Evolutionary conservation across 768 basidiomycete species (phyloP).

Genomic region (Postia placenta): DNA sequence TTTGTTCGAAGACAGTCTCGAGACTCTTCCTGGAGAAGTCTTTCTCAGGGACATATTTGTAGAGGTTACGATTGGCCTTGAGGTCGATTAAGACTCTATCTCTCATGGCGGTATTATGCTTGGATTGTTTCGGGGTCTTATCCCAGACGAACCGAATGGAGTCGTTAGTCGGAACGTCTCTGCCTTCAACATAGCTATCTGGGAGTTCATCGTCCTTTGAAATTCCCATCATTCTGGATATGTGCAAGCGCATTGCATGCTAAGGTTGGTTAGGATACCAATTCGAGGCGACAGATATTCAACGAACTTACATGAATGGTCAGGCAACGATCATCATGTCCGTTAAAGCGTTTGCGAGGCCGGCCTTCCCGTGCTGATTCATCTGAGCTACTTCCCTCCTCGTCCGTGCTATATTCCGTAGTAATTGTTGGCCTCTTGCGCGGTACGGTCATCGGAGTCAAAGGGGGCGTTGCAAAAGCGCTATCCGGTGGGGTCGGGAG

Average conservation of each 20-base stretch:
- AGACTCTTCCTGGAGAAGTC: constrained; percentile 60
- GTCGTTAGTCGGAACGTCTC: constrained; percentile 35
- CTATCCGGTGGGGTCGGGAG: too few relatives aligned
- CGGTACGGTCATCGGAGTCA: background rate
- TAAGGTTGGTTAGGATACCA: constrained; percentile 27
- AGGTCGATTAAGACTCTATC: constrained; percentile 54
- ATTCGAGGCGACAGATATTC: background rate
- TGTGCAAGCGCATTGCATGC: constrained; percentile 68
- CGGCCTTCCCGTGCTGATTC: constrained; percentile 25
- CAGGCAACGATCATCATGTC: constrained; percentile 58
- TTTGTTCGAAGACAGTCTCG: constrained; percentile 63
- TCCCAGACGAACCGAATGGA: constrained; percentile 77
- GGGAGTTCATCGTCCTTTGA: constrained; percentile 54
- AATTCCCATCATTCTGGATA: constrained; percentile 54
- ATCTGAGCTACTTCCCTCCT: constrained; percentile 23
- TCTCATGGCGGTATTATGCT: constrained; percentile 72
- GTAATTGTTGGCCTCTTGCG: background rate
- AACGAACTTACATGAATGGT: constrained; percentile 53
- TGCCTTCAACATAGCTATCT: constrained; percentile 53
- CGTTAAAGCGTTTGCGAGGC: constrained; percentile 42
- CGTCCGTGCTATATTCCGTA: constrained; percentile 12
- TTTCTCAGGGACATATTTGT: constrained; percentile 58
- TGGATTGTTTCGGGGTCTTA: constrained; percentile 69
- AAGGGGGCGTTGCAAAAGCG: too few relatives aligned
- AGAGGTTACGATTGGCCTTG: constrained; percentile 46